Base-by-base conservation (phyloP, 1,284 basidiomycete genomes). In the Cryptococcus depauperatus region DNA sequence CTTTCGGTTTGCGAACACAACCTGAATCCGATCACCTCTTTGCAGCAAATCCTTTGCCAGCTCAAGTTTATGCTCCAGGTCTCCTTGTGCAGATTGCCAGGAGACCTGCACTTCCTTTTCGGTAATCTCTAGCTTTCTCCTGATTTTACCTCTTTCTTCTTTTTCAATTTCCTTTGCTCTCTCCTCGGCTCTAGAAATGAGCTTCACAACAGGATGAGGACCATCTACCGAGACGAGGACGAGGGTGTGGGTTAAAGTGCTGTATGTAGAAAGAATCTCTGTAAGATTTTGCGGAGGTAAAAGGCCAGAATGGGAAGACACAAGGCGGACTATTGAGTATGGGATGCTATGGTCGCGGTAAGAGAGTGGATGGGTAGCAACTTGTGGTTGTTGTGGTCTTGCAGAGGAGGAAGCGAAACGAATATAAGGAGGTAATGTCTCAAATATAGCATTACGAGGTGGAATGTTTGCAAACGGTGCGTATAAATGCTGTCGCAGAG, bases 81-180 rank as follows among this genome's bases (percentile, higher is more conserved):
- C 68, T 2, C 62, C 59, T 13, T 43, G 33, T 0, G 62, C 68
- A 22, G 56, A 52, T 27, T 59, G 52, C 68, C 68, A 70, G 3
- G 57, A 58, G 23, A 70, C 59, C 44, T 68, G 66, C 21, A 70
- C 51, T 50, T 68, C 66, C 50, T 64, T 64, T 42, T 62, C 61
- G 41, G 65, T 64, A n/a, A 61, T 46, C 1, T 56, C 58, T 8
- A 56, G 49, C 35, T 58, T 57, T 7, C 59, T 46, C 18, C 46
- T 47, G 26, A 61, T 39, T 35, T 51, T 54, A 6, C 46, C 44
- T 35, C 56, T 55, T 7, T 53, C 56, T 19, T 60, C 58, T 8
- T 33, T 35, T 19, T 57, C 54, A 21, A 55, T 50, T 29, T 60
- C 52, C 37, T 51, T 49, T 18, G 40, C 25, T n/a, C 49, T 43